These are phyloP conservation scores for Artemisia annua DNA, from an alignment of 129 eudicot genomes.

Conservation along the genomic window DNA sequence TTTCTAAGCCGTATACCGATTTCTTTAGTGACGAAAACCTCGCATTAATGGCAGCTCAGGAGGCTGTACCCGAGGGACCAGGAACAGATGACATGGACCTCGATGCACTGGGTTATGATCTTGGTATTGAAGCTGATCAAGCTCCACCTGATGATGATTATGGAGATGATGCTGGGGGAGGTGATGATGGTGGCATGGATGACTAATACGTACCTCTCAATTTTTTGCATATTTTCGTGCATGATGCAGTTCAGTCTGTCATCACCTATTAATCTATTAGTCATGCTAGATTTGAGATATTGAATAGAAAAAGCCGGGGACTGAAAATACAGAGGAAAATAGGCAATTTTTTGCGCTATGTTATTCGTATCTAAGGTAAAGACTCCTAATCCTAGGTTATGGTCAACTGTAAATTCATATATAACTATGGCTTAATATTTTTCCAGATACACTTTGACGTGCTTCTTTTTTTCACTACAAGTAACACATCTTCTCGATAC, in stretches of 20 bases:
- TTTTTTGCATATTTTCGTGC: neutral
- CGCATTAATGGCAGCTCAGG: conserved; percentile 45
- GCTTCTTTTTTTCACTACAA: neutral
- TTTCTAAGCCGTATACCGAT: conserved; percentile 67
- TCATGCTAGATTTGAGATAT: neutral
- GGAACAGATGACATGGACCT: conserved; percentile 51
- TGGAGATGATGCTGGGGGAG: conserved; percentile 65
- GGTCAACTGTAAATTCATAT: conserved; percentile 9
- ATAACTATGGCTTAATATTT: neutral
- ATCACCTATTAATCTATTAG: neutral
- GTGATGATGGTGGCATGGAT: conserved; percentile 51
- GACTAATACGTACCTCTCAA: conserved; percentile 34
- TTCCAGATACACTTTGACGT: neutral
- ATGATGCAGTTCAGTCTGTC: neutral
- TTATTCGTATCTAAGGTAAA: neutral
- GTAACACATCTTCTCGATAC: neutral
- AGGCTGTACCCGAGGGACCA: conserved; percentile 19
- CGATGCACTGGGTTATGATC: conserved; percentile 33
- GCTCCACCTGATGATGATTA: conserved; percentile 51
- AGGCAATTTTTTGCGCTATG: conserved; percentile 4
- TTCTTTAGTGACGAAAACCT: conserved; percentile 53
- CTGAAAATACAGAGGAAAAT: conserved; percentile 4
- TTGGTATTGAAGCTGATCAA: conserved; percentile 36
- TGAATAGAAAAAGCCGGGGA: neutral
- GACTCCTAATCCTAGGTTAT: neutral